These are phyloP conservation scores for Epichloe elymi DNA, from an alignment of 2,329 filamentous ascomycete genomes.

Conservation along the genomic window DNA sequence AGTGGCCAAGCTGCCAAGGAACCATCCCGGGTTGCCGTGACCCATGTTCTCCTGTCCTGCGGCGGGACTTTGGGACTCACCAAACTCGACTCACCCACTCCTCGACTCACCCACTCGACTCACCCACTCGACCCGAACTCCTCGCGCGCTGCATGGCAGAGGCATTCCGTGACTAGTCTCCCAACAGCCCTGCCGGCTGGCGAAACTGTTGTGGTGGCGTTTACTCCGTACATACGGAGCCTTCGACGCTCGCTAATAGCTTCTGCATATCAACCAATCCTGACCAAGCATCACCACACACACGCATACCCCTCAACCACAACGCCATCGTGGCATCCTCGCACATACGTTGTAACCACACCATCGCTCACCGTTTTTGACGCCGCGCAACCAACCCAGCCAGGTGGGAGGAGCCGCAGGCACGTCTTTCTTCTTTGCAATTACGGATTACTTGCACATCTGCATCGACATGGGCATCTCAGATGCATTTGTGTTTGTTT, in stretches of 20 bases:
- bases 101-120: too few species aligned
- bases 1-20: neutral
- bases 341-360: neutral
- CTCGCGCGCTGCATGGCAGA: too few species aligned
- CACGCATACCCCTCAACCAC: neutral
- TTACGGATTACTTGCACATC: neutral
- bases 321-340: neutral
- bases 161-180: neutral
- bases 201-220: constrained; percentile 3
- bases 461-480: too few species aligned
- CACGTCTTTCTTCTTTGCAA: neutral
- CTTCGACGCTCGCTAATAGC: neutral
- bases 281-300: neutral
- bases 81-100: too few species aligned
- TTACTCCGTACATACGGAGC: neutral
- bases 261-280: constrained; percentile 1
- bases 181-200: neutral
- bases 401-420: neutral
- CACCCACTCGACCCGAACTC: too few species aligned
- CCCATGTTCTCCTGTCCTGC: too few species aligned
- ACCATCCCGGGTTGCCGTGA: too few species aligned
- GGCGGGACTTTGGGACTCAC: too few species aligned
- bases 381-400: neutral
- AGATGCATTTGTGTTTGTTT: neutral
- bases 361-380: constrained; percentile 5